A percentile compares a stretch with the other conserved stretches of the same genome.
These are phyloP conservation scores for Biscogniauxia marginata DNA, from an alignment of 2,329 filamentous ascomycete genomes.

Conservation along the genomic window DNA sequence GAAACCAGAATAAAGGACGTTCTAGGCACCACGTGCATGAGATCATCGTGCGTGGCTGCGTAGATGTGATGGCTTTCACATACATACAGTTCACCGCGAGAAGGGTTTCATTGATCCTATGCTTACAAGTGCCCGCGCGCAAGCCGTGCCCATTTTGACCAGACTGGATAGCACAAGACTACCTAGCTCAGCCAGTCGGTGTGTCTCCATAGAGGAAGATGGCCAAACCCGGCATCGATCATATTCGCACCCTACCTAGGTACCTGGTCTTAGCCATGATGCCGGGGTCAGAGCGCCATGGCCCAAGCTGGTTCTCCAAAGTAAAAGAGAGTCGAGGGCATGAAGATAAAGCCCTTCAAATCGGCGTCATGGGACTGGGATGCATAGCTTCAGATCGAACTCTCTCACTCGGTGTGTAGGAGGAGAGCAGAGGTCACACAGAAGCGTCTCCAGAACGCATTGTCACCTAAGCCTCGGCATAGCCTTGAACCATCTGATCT, in stretches of 20 bases:
- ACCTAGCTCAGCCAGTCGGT: neutral
- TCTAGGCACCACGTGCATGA: slow-evolving; percentile 3
- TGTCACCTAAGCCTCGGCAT: neutral
- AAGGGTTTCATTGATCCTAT: neutral
- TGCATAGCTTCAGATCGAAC: neutral
- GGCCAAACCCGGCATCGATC: neutral
- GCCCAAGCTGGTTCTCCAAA: neutral
- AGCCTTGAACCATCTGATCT: neutral
- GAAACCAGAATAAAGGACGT: neutral
- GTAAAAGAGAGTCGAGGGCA: neutral
- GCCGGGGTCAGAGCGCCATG: neutral
- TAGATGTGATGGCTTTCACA: slow-evolving; percentile 8
- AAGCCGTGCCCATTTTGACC: neutral
- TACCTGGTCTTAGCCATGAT: neutral
- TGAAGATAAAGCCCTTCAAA: neutral
- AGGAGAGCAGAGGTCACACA: neutral
- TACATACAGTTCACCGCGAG: neutral
- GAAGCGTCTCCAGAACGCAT: neutral
- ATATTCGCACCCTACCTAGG: neutral
- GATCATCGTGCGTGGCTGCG: slow-evolving; percentile 8
- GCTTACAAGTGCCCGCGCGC: neutral
- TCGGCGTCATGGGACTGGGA: neutral
- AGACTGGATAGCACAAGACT: neutral
- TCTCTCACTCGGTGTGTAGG: neutral
- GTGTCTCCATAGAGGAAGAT: neutral